Base-by-base conservation (phyloP, 2,329 filamentous ascomycete species). In the Blastomyces parvus region DNA sequence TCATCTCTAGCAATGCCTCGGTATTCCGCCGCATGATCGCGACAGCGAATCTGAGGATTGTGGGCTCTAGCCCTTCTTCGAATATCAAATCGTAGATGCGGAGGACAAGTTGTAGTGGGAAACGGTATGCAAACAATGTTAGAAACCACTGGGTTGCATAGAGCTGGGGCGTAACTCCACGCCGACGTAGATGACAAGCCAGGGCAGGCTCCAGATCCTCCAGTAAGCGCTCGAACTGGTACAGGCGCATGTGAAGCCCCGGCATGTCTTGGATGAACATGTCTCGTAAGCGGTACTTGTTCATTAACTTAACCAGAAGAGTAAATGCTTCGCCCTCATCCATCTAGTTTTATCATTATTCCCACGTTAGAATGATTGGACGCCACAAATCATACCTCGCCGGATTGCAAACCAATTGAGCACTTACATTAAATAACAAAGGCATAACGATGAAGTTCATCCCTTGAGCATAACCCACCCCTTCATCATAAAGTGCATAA, bases 361-460 rank as follows among this genome's bases (percentile, higher is more conserved):
- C 52, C 17, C 14, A n/a, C 19, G 52, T 56, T 56, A 56, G 52
- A 22, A n/a, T 36, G 14, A 2, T n/a, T n/a, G 3, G 22, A 36
- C 52, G n/a, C 9, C 1, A 13, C 3, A 56, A 33, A 36, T 22
- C 8, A 11, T 56, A 36, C 27, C 19, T 36, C 19, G 19, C 11
- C 13, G 3, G 11, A 33, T 13, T 4, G 19, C 8, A 36, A 56
- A 36, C 17, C 30, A 38, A 30, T 30, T 33, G 40, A 19, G 38
- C 59, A 74, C 86, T 81, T 78, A 89, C 87, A 74, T 97, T 97
- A 79, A 99, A 97, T 0, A 99, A 81, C 22, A 99, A 76, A 30
- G 95, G 94, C 91, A 97, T 97, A 59, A 91, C 89, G 64, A 99
- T 85, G 72, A 99, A 99, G 73, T 97, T 99, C 89, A 99, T 97